Conservation (phyloP, 73 alveolate genomes). For the Tetrahymena elliotti region DNA sequence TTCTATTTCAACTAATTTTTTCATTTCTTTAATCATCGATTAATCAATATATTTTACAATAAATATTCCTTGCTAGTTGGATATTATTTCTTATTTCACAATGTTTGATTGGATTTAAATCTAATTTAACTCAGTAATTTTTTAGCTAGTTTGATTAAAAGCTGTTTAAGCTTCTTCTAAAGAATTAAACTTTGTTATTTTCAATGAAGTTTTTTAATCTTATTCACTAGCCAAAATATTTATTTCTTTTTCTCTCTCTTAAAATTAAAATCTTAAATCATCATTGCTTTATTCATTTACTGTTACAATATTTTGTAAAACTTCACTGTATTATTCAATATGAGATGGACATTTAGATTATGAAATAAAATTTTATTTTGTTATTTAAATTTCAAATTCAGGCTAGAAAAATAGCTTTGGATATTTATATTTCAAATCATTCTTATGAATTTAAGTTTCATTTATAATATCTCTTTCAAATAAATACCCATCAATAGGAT, state of each 20-base stretch:
- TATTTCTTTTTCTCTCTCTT: neutral
- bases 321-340: neutral
- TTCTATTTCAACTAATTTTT: neutral
- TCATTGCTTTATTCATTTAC: too few relatives aligned
- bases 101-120: neutral
- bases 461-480: neutral
- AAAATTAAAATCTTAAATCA: too few relatives aligned
- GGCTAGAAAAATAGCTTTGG: neutral
- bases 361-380: too few relatives aligned
- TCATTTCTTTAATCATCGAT: too few relatives aligned
- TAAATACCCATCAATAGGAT: neutral
- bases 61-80: neutral
- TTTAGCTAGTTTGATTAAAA: too few relatives aligned
- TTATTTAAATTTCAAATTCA: too few relatives aligned
- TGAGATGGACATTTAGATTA: neutral
- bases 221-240: neutral
- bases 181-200: neutral
- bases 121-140: too few relatives aligned
- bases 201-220: neutral
- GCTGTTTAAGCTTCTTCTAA: neutral
- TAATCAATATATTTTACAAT: neutral
- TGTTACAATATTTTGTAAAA: neutral
- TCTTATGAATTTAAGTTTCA: neutral
- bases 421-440: too few relatives aligned
- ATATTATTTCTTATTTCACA: neutral